phyloP scores from a whole-genome alignment of 768 basidiomycete species.

The Pholiota microspora region DNA sequence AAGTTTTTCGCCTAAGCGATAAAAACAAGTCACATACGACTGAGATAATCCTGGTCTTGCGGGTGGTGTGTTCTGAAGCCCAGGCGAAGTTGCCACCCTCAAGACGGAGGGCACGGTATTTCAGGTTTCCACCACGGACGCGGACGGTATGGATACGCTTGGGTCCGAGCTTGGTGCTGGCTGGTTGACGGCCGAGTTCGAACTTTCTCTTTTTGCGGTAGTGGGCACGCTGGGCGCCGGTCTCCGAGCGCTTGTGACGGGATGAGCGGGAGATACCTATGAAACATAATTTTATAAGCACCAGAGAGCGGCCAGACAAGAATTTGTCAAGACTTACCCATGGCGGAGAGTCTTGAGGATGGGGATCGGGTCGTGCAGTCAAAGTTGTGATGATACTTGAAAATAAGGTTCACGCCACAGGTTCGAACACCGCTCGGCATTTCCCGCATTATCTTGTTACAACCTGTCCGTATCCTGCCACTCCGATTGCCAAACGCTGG shows the following conservation, averaged over 20 bases:
- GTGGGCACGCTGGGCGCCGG: conserved; percentile 89
- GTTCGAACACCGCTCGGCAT: conserved; percentile 36
- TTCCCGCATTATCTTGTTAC: conserved; percentile 17
- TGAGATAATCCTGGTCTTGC: conserved; percentile 94
- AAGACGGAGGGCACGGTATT: conserved; percentile 94
- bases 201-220: conserved; percentile 99
- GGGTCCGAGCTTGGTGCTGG: conserved; percentile 93
- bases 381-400: conserved; percentile 53
- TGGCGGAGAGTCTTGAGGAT: conserved; percentile 73
- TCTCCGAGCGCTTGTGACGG: conserved; percentile 94
- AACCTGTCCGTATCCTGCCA: not conserved
- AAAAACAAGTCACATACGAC: conserved; percentile 63
- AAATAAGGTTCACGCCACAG: conserved; percentile 39
- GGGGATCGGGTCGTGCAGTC: conserved; percentile 41
- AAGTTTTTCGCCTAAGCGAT: conserved; percentile 3
- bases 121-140: conserved; percentile 92
- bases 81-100: conserved; percentile 98
- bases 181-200: conserved; percentile 97
- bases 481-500: not conserved
- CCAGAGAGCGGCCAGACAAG: conserved; percentile 14
- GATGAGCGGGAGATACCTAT: conserved; percentile 96
- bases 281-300: conserved; percentile 11
- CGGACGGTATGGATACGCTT: conserved; percentile 97
- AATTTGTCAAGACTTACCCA: conserved; percentile 59
- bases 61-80: conserved; percentile 92